Percentiles rank a stretch among this genome's conserved stretches.
Conservation (phyloP, 345 rosid genomes). For the Bruguiera gymnorhiza region DNA sequence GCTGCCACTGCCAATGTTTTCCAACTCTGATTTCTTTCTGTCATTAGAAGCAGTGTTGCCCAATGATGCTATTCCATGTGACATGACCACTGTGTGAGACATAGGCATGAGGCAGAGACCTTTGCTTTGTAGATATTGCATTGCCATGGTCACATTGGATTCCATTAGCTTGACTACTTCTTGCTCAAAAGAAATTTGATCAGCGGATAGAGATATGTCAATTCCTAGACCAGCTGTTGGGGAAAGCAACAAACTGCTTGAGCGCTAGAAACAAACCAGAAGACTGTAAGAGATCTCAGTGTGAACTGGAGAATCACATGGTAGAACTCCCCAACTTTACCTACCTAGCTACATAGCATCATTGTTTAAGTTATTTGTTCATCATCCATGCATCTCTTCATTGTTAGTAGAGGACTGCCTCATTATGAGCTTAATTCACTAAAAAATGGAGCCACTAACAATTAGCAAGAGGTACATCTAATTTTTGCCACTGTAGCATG, state of each 20-base stretch:
- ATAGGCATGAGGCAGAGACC: slow-evolving; percentile 31
- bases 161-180: slow-evolving; percentile 27
- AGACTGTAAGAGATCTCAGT: neutral
- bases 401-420: no score
- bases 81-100: slow-evolving; percentile 42
- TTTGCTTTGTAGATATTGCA: slow-evolving; percentile 25
- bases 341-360: no score
- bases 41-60: slow-evolving; percentile 15
- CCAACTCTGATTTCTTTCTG: slow-evolving; percentile 16
- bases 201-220: slow-evolving; percentile 31
- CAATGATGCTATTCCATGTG: slow-evolving; percentile 31
- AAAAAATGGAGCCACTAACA: no score
- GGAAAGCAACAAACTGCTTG: slow-evolving; percentile 26
- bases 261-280: slow-evolving; percentile 19
- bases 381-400: no score
- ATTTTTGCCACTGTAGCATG: no score
- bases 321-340: no score
- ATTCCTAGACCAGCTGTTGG: slow-evolving; percentile 27
- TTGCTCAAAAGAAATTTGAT: slow-evolving; percentile 31
- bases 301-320: neutral
- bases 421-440: no score
- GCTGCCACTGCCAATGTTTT: slow-evolving; percentile 17
- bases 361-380: no score
- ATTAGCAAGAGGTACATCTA: no score
- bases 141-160: slow-evolving; percentile 17